These are phyloP conservation scores for Termitomyces sp. DNA, from an alignment of 768 basidiomycete species.

Conservation along the genomic window DNA sequence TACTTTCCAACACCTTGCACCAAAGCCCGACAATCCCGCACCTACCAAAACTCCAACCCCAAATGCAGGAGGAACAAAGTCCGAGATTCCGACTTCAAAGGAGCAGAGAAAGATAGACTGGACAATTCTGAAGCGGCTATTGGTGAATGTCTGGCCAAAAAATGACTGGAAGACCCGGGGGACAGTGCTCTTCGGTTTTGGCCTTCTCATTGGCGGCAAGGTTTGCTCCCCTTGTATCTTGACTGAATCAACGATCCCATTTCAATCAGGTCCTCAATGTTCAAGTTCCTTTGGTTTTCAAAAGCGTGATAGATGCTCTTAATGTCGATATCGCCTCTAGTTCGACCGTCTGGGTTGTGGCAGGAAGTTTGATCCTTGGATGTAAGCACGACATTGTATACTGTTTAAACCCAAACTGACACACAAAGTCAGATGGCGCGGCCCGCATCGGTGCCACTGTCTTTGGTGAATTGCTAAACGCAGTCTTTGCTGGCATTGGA, in stretches of 20 bases:
- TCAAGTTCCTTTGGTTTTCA: slow-evolving; percentile 97
- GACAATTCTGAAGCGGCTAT: slow-evolving; percentile 77
- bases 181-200: slow-evolving; percentile 80
- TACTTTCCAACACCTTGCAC: slow-evolving; percentile 13
- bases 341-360: slow-evolving; percentile 86
- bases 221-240: slow-evolving; percentile 33
- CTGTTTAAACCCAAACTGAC: background rate
- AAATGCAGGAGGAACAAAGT: background rate
- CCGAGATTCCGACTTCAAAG: slow-evolving; percentile 25
- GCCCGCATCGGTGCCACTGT: slow-evolving; percentile 88
- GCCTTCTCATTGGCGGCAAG: slow-evolving; percentile 79
- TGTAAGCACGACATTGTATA: slow-evolving; percentile 50
- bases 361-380: slow-evolving; percentile 84
- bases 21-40: slow-evolving; percentile 12
- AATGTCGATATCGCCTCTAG: slow-evolving; percentile 73
- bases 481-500: slow-evolving; percentile 93
- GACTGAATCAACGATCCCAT: background rate
- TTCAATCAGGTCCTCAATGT: slow-evolving; percentile 77
- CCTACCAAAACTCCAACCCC: slow-evolving; percentile 1
- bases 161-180: slow-evolving; percentile 76
- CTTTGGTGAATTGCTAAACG: slow-evolving; percentile 89
- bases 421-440: slow-evolving; percentile 62
- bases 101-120: slow-evolving; percentile 76
- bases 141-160: slow-evolving; percentile 90
- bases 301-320: slow-evolving; percentile 81